A percentile compares a stretch with the other conserved stretches of the same genome.
These are phyloP conservation scores for Papilionanthe hybrid DNA, from an alignment of 116 monocot species.

Conservation along the genomic window DNA sequence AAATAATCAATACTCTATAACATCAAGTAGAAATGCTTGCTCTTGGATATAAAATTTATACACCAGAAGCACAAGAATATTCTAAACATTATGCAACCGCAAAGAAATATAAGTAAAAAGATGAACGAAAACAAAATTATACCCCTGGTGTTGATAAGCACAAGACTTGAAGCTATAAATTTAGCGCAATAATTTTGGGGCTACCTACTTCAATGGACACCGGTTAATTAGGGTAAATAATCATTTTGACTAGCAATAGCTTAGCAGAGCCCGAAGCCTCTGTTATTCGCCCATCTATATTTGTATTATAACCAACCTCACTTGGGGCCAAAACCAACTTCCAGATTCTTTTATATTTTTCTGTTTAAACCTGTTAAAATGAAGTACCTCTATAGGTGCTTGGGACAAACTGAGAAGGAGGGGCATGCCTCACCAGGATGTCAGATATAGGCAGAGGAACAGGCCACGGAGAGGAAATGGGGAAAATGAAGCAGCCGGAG, in stretches of 20 bases:
- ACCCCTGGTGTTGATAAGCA: too few relatives aligned
- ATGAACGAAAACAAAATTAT: not conserved
- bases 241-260: not conserved
- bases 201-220: not conserved
- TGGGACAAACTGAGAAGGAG: not conserved
- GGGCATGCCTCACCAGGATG: slow-evolving; percentile 5
- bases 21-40: not conserved
- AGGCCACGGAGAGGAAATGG: not conserved
- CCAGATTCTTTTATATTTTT: not conserved
- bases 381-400: not conserved
- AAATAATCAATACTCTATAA: not conserved
- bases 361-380: not conserved
- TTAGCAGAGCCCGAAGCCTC: not conserved
- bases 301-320: not conserved
- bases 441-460: not conserved
- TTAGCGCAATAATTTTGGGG: not conserved
- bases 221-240: not conserved
- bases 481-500: slow-evolving; percentile 2
- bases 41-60: not conserved
- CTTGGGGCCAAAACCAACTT: not conserved
- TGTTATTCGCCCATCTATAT: not conserved
- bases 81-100: not conserved
- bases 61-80: not conserved
- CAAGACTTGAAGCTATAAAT: not conserved
- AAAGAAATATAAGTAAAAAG: not conserved